Evolutionary conservation across 2,329 filamentous ascomycete genomes (phyloP), one percentile per base, ranked within the genome.

Genomic region (Rosellinia necatrix): DNA sequence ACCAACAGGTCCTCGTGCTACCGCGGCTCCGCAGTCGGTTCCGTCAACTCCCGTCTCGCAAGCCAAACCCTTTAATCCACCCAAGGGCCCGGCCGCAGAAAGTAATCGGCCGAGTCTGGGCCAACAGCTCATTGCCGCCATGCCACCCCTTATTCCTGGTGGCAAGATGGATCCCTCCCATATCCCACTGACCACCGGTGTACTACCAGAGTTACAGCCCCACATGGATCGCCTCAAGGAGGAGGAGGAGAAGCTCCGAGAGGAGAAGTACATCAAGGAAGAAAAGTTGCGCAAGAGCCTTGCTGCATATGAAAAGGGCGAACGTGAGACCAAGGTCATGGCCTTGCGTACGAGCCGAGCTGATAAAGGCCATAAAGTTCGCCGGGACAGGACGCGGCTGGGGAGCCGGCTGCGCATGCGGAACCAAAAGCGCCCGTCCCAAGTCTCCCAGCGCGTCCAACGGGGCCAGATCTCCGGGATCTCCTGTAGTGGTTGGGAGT

Each of bases 371-470:
- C 74, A 80, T 81, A 69, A 84, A 79, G 48, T 71, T 84, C 55
- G 78, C 81, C 0, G 82, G 82, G 13, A 82, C 85, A 60, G 79
- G 13, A 81, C 70, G 12, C 68, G 67, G 46, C 72, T 73, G 3
- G 75, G 75, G 6, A 77, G 70, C 4, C 77, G 75, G 42, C 76
- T 71, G 17, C 71, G 70, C 8, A 84, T 52, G 13, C 78, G 75
- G 13, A 87, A 70, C 85, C 85, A 88, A 70, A 80, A 88, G 2
- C 85, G 81, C 0, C 83, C 81, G 68, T 88, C 85, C 73, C 79
- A 88, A 50, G 81, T 68, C 42, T 63, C 56, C 71, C 75, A 76
- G 1, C 48, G 58, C 30, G 53, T 56, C 72, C 71, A 74, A 3
- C n/a, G 4, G 1, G 63, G 55, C 68, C 70, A 70, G 68, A 46